phyloP scores from a whole-genome alignment of 1,139 yeast genomes.

The Magnusiomyces fungicola region DNA sequence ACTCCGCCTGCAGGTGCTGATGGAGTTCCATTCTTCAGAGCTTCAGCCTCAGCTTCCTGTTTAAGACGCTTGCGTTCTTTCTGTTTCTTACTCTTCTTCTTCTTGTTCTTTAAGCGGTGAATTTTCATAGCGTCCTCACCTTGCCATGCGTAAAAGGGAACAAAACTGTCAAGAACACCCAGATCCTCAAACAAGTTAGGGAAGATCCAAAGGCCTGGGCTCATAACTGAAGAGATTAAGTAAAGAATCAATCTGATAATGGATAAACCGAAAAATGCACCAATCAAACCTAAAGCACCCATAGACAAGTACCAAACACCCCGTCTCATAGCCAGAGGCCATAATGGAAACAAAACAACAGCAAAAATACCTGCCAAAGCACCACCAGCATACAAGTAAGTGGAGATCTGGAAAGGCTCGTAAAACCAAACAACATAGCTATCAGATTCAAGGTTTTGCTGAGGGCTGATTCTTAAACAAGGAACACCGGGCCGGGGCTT shows the following conservation, averaged over 20 bases:
- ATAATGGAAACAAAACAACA: conserved; percentile 83
- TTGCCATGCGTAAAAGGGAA: conserved; percentile 85
- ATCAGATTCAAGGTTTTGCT: conserved; percentile 70
- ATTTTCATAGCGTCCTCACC: conserved; percentile 31
- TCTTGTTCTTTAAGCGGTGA: conserved; percentile 28
- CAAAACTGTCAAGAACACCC: conserved; percentile 86
- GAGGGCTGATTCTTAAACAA: conserved; percentile 53
- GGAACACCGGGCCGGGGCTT: conserved; percentile 75
- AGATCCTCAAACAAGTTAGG: conserved; percentile 96
- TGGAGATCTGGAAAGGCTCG: conserved; percentile 67
- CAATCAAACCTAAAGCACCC: conserved; percentile 67
- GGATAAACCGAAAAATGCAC: conserved; percentile 69
- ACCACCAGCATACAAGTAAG: conserved; percentile 52
- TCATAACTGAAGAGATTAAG: conserved; percentile 50
- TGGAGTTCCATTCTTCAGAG: conserved; percentile 5
- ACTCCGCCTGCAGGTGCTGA: conserved; percentile 9
- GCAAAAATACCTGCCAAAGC: conserved; percentile 64
- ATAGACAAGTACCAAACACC: conserved; percentile 90
- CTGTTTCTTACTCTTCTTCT: conserved; percentile 16
- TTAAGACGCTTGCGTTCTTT: conserved; percentile 4
- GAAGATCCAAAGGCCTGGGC: conserved; percentile 85
- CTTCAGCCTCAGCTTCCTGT: conserved; percentile 7
- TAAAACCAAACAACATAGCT: conserved; percentile 83
- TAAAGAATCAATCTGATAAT: conserved; percentile 71
- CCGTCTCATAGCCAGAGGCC: conserved; percentile 87